Evolutionary conservation across 345 rosid genomes (phyloP), one percentile per base, ranked within the genome.

Genomic region (Eutrema japonicum): DNA sequence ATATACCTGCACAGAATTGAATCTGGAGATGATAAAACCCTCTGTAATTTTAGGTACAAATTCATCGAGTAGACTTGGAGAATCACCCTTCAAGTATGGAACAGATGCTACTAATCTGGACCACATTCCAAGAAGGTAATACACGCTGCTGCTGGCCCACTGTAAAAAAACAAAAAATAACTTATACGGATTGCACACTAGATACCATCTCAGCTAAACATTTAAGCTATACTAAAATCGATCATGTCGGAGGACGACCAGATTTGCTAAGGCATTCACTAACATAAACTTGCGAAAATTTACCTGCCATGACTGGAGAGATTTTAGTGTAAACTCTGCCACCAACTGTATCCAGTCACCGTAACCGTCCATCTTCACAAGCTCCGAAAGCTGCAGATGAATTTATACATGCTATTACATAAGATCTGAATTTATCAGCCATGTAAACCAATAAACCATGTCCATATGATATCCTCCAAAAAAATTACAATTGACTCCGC

Each of bases 141-240:
- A 96, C 58, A 96, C 98, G 66, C 99, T 96, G 85, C 98, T 96
- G 80, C 97, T 96, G 73, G 99, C 99, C 99, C 99, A 96, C 99
- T 92, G 83, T 67, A 58, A 43, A 80, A 69, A 13, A 71, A 71
- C 70, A 42, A 2, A 11, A 69, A 71, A 42, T 1, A 11, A 16
- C 58, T 37, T 10, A 42, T 8, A 55, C 27, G 68, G 51, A 52
- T 67, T 22, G 70, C 43, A 49, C 67, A 26, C 32, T 51, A 61
- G 27, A 48, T 47, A 60, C 30, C 42, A 67, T 59, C 66, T 49
- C 55, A 52, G 57, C 52, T 45, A 70, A 78, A 62, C 32, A 56
- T 29, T 70, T 73, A 32, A 33, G 29, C 57, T 54, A 75, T 22
- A 64, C 54, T 37, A 35, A 64, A 29, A 49, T 14, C 6, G 16